Evolutionary conservation across 1,284 basidiomycete genomes (phyloP), one percentile per base, ranked within the genome.

Genomic region (Irpex sp.): DNA sequence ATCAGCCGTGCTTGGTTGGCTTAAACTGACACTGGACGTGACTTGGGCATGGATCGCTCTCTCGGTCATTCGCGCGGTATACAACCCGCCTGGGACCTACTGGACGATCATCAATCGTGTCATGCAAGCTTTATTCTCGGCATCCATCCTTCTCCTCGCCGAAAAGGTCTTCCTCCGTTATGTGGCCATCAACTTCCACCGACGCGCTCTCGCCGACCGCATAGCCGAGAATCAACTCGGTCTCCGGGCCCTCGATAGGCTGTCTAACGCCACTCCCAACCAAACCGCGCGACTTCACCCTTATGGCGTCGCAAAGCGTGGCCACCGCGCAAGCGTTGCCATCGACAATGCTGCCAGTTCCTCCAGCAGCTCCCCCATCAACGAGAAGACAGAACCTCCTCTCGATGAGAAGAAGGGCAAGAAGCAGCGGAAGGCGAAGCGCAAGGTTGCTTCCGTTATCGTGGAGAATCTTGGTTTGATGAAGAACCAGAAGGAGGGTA

Each of bases 101-200:
- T 91, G 89, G 88, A 71, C 74, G 9, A 80, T 82, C 64, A 73
- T 91, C 63, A 90, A 90, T 66, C 82, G 85, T 23, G 78, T 88
- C 39, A 84, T 90, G 81, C 84, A 88, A 78, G 86, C 85, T 14
- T 71, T 90, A 33, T 91, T 91, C 67, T 77, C 87, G 10, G 77
- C 82, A 4, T 78, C 81, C 2, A 71, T 89, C 21, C 79, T 91
- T 53, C 71, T 91, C 7, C 79, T 91, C 4, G 79, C 76, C 8
- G 89, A 91, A 70, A 91, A 91, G 68, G 71, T 88, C 48, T 85
- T 88, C 70, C 72, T 91, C 35, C 86, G 84, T 66, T 86, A 87
- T 65, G 82, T 90, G 51, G 88, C 88, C n/a, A 90, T 90, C 74
- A 86, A 83, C 67, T 91, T 91, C 69, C 89, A 91, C 70, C 78